Evolutionary conservation across 108 stramenopile species (phyloP).

Genomic region (Nannochloropsis gaditana): DNA sequence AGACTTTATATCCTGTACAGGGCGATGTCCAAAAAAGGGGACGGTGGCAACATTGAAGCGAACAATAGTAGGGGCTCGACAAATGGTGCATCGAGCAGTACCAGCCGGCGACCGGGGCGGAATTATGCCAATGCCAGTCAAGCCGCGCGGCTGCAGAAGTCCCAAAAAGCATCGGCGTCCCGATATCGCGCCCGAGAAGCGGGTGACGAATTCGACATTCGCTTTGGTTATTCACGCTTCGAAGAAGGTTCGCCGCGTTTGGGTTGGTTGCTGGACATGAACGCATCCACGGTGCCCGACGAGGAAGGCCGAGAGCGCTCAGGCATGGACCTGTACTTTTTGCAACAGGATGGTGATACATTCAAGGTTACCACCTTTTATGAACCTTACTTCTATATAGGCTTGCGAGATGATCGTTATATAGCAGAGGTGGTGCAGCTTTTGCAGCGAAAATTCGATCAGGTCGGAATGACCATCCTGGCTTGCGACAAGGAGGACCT

Average conservation of each 20-base stretch:
- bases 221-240: slow-evolving; percentile 27
- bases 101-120: neutral
- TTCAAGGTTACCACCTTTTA: slow-evolving; percentile 83
- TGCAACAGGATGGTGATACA: slow-evolving; percentile 61
- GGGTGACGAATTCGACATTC: slow-evolving; percentile 4
- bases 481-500: slow-evolving; percentile 60
- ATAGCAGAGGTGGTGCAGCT: slow-evolving; percentile 26
- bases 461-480: slow-evolving; percentile 36
- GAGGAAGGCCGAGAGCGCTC: slow-evolving; percentile 50
- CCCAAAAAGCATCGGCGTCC: neutral
- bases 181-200: slow-evolving; percentile 1
- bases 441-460: slow-evolving; percentile 52
- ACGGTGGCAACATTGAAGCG: neutral
- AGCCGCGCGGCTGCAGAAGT: neutral
- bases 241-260: slow-evolving; percentile 42
- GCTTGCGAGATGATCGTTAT: slow-evolving; percentile 39
- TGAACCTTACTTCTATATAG: slow-evolving; percentile 87
- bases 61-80: neutral
- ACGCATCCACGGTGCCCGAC: slow-evolving; percentile 71
- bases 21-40: neutral
- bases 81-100: neutral
- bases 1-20: neutral
- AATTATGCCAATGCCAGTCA: neutral
- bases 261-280: slow-evolving; percentile 85
- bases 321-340: slow-evolving; percentile 86